Conservation (phyloP, 768 basidiomycete genomes). For the Leccinum aurantiacum region DNA sequence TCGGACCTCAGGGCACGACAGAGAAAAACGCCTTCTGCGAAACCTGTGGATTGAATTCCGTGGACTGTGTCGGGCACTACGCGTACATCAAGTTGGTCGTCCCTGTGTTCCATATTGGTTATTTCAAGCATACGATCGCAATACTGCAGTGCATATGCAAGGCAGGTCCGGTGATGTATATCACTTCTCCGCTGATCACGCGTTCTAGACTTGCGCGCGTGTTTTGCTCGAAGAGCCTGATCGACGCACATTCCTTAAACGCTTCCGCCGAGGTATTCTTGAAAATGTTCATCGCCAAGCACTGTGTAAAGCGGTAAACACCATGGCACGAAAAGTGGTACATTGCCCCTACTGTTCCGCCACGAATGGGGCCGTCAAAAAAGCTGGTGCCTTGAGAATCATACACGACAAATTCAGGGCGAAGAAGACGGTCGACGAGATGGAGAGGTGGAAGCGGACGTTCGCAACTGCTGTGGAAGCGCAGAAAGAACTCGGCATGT, state of each 20-base stretch:
- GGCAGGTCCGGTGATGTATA: slow-evolving; percentile 39
- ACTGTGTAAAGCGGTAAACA: slow-evolving; percentile 81
- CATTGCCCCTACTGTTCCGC: slow-evolving; percentile 93
- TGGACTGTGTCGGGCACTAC: slow-evolving; percentile 97
- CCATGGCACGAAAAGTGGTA: slow-evolving; percentile 83
- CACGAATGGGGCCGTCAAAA: slow-evolving; percentile 95
- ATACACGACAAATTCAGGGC: slow-evolving; percentile 97
- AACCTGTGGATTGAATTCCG: slow-evolving; percentile 88
- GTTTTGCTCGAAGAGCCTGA: slow-evolving; percentile 88
- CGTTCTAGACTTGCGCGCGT: slow-evolving; percentile 77
- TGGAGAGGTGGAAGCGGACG: slow-evolving; percentile 82
- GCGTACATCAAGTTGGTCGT: slow-evolving; percentile 97
- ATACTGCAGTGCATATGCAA: slow-evolving; percentile 98
- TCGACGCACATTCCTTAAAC: slow-evolving; percentile 77
- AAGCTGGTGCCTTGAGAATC: slow-evolving; percentile 91
- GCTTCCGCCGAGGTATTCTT: slow-evolving; percentile 87
- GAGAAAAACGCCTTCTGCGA: slow-evolving; percentile 92
- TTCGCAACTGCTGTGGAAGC: slow-evolving; percentile 82
- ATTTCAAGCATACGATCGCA: slow-evolving; percentile 92
- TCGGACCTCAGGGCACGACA: slow-evolving; percentile 73
- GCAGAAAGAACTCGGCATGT: slow-evolving; percentile 82
- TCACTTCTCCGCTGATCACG: background rate
- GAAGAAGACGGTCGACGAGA: slow-evolving; percentile 86
- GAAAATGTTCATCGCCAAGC: slow-evolving; percentile 90
- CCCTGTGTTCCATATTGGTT: slow-evolving; percentile 98